A percentile compares a stretch with the other conserved stretches of the same genome.
These are phyloP conservation scores for Cryphonectria carpinicola DNA, from an alignment of 2,329 filamentous ascomycete genomes.

Conservation along the genomic window DNA sequence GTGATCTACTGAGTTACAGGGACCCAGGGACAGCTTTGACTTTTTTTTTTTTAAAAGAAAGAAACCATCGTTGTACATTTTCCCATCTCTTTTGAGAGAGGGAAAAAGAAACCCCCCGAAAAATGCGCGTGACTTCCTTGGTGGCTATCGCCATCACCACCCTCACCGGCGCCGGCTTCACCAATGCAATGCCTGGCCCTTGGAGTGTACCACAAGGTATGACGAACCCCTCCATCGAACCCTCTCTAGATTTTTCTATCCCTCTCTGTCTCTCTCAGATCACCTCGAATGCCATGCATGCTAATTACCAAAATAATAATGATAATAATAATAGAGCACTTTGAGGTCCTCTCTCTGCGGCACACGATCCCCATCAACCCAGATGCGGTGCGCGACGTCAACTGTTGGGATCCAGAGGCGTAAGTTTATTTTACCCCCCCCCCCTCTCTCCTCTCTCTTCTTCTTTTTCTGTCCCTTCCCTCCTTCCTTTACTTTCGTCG, in stretches of 20 bases:
- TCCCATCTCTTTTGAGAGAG: not conserved
- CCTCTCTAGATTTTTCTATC: not conserved
- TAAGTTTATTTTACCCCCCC: slow-evolving; percentile 37
- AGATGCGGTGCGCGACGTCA: slow-evolving; percentile 44
- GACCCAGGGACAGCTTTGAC: not conserved
- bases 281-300: not conserved
- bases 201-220: slow-evolving; percentile 29
- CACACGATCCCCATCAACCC: slow-evolving; percentile 45
- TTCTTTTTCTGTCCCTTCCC: not conserved
- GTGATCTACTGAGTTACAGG: not conserved
- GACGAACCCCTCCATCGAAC: not conserved
- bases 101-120: not conserved
- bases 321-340: slow-evolving; percentile 37
- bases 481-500: not conserved
- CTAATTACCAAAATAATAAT: not conserved
- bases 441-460: no score
- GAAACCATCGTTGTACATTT: not conserved
- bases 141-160: slow-evolving; percentile 39
- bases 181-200: slow-evolving; percentile 31
- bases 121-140: slow-evolving; percentile 40
- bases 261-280: not conserved
- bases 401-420: slow-evolving; percentile 47
- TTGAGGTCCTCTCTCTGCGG: slow-evolving; percentile 49
- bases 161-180: slow-evolving; percentile 37
- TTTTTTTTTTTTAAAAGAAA: no score